Conservation (phyloP, 352 stramenopile species). For the Phytophthora lateralis region DNA sequence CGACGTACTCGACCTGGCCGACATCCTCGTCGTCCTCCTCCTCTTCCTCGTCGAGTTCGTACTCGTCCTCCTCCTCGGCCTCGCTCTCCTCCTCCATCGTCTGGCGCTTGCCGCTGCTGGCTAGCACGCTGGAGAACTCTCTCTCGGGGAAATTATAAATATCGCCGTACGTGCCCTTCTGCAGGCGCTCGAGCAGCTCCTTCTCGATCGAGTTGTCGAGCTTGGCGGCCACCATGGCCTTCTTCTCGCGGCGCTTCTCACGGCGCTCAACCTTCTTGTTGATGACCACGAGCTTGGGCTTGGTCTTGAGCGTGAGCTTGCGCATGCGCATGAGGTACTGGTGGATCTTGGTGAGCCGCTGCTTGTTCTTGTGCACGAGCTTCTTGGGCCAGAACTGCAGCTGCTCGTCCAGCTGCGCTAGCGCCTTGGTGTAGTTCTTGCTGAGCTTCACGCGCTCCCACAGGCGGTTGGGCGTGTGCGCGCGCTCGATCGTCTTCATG, state of each 20-base stretch:
- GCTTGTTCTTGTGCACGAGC: constrained; percentile 98
- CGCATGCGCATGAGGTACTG: constrained; percentile 99
- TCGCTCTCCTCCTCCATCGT: constrained; percentile 94
- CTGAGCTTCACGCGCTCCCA: constrained; percentile 99
- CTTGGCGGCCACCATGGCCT: constrained; percentile 95
- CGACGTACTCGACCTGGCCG: constrained; percentile 81
- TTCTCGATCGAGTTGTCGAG: constrained; percentile 97
- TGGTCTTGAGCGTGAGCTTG: constrained; percentile 96
- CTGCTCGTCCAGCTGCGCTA: constrained; percentile 95
- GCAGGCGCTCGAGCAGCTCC: constrained; percentile 97
- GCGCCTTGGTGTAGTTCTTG: constrained; percentile 97
- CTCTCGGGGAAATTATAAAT: constrained; percentile 99
- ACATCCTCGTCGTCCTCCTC: constrained; percentile 50
- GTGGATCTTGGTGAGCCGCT: constrained; percentile 99
- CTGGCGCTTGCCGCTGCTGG: constrained; percentile 83
- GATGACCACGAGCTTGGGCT: constrained; percentile 94
- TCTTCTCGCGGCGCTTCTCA: constrained; percentile 96
- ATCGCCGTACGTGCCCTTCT: constrained; percentile 98
- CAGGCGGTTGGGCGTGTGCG: constrained; percentile 98
- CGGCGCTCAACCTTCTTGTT: constrained; percentile 96
- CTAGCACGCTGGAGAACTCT: constrained; percentile 89
- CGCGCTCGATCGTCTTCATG: constrained; percentile 99
- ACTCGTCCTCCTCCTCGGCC: constrained; percentile 64
- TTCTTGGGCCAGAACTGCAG: constrained; percentile 99
- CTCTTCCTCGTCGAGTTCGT: constrained; percentile 58